phyloP scores from a whole-genome alignment of 2,329 filamentous ascomycete genomes.

The Aspergillus tamarii region DNA sequence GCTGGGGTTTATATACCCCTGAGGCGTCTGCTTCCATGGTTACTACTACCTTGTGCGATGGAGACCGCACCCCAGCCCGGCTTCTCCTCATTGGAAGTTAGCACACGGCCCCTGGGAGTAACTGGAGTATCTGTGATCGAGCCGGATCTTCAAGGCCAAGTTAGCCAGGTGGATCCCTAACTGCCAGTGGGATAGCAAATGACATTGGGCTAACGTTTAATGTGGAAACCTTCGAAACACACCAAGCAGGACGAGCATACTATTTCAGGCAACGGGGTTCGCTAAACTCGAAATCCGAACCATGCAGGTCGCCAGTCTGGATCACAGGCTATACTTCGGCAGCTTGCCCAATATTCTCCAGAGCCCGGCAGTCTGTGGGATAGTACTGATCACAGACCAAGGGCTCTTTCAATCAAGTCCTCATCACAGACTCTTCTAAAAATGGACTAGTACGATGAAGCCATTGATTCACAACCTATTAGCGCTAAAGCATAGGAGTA shows the following conservation, averaged over 20 bases:
- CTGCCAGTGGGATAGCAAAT: constrained; percentile 22
- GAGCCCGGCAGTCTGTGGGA: constrained; percentile 1
- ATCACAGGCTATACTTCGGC: constrained; percentile 4
- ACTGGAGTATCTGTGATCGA: constrained; percentile 22
- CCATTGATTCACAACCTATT: constrained; percentile 3
- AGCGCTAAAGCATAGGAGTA: background rate
- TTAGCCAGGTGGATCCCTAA: constrained; percentile 24
- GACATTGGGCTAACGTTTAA: constrained; percentile 18
- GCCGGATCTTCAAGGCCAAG: constrained; percentile 27
- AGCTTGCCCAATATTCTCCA: constrained; percentile 6
- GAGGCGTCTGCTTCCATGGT: constrained; percentile 20
- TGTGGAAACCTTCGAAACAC: constrained; percentile 28
- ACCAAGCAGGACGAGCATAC: constrained; percentile 21
- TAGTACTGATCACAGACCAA: constrained; percentile 7
- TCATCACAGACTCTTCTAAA: background rate
- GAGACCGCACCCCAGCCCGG: constrained; percentile 19
- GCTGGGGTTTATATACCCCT: constrained; percentile 41
- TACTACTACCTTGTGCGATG: constrained; percentile 15
- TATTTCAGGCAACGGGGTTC: constrained; percentile 29
- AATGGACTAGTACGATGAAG: background rate
- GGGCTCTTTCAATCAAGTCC: background rate
- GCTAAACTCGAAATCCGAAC: constrained; percentile 18
- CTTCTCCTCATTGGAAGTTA: constrained; percentile 17
- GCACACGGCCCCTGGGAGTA: constrained; percentile 9
- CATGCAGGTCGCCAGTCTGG: constrained; percentile 13